These are phyloP conservation scores for Persicaria maculosa DNA, from an alignment of 148 eudicot genomes.

Conservation along the genomic window DNA sequence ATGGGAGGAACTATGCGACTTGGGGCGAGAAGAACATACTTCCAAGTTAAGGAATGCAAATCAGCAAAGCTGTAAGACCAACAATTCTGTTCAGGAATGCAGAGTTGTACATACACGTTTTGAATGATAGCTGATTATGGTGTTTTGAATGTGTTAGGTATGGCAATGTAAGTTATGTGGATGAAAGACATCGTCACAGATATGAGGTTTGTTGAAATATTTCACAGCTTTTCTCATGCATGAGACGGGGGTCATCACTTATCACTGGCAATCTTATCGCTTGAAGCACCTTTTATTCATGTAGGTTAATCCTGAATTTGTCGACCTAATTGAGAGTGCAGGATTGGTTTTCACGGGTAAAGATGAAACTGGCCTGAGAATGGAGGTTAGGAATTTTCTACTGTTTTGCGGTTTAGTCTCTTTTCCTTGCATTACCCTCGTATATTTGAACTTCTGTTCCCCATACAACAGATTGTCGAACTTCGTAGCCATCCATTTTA, in stretches of 20 bases:
- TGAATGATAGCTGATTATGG: conserved; percentile 8
- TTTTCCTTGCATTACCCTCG: neutral
- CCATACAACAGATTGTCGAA: conserved; percentile 63
- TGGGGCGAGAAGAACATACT: conserved; percentile 89
- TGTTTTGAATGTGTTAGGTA: conserved; percentile 36
- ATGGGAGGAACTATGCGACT: conserved; percentile 99
- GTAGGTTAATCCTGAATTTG: conserved; percentile 86
- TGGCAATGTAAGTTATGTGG: conserved; percentile 63
- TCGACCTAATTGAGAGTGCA: conserved; percentile 67
- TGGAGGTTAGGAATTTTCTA: conserved; percentile 56
- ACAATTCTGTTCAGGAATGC: neutral
- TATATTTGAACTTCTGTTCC: neutral
- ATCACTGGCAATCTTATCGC: neutral
- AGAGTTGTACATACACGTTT: neutral
- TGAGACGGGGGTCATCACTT: neutral
- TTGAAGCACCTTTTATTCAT: neutral
- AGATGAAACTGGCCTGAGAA: conserved; percentile 84
- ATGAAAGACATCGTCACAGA: conserved; percentile 98
- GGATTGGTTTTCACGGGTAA: conserved; percentile 87
- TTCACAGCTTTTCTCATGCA: neutral
- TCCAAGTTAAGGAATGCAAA: conserved; percentile 56
- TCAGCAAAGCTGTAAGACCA: conserved; percentile 74
- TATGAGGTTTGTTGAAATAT: conserved; percentile 60
- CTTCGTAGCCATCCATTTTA: conserved; percentile 71
- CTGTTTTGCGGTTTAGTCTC: neutral